Base-by-base conservation (phyloP, 73 alveolate species). In the Halteria grandinella region DNA sequence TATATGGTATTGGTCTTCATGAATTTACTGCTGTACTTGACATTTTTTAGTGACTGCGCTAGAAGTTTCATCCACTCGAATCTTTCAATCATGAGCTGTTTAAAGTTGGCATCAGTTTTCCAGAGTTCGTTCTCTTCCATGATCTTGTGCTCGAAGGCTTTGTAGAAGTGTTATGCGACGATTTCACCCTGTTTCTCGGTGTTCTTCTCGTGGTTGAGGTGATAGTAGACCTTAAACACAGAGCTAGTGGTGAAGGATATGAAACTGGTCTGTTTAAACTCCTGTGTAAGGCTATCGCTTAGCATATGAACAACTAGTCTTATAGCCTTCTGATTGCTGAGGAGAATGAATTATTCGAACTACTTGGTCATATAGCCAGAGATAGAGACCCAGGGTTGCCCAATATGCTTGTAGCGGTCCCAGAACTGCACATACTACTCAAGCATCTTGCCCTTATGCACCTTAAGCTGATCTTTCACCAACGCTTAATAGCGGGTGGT, bases 371-470 rank as follows among this genome's bases (percentile, higher is more conserved):
- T 25, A 21, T 60, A 60, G 8, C 77, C 17, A n/a, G n/a, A n/a
- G 1, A 60, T 23, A 8, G 44, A 28, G 28, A 60, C 17, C 77
- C 77, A 60, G 43, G 77, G 77, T 21, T 60, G 21, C 14, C 77
- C 77, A 17, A 60, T 29, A 37, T 18, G 37, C 27, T 60, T 60
- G 34, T 24, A 60, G 20, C 27, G 37, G 8, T 34, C 4, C 77
- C 77, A 60, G 27, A 60, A 60, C 39, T 3, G 7, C 24, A 40
- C 43, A 39, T 21, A 60, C 20, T 40, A 24, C 27, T 60, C 77
- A 1, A 60, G 77, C 77, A 60, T 60, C n/a, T 60, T 60, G 4
- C 58, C 48, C 24, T 60, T 60, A 33, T 60, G 58, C 27, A 36
- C 77, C 27, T 60, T 60, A 12, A 60, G 17, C 29, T 60, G 43